Conservation (phyloP, 768 basidiomycete species). For the Russula vinacea region DNA sequence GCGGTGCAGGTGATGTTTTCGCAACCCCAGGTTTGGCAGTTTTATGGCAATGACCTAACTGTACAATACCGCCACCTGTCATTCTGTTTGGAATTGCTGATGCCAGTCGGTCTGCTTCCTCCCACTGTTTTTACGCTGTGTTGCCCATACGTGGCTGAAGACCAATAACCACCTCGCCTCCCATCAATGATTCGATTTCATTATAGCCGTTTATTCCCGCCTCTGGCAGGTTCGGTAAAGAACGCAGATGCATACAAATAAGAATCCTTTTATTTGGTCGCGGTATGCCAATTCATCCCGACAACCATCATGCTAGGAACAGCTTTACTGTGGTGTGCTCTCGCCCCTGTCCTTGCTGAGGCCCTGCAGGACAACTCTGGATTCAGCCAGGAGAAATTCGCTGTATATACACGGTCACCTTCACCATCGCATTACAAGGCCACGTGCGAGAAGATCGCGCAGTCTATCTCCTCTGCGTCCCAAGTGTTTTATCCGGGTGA, state of each 20-base stretch:
- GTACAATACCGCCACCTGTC: not conserved
- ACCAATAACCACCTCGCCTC: not conserved
- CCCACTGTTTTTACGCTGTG: no score
- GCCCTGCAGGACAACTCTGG: not conserved
- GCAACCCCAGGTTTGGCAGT: not conserved
- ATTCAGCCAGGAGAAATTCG: not conserved
- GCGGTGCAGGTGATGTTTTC: no score
- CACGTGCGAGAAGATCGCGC: not conserved
- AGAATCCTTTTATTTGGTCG: no score
- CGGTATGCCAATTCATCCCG: no score
- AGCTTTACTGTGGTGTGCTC: not conserved
- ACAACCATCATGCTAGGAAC: not conserved
- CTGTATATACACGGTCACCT: not conserved
- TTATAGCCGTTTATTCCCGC: no score
- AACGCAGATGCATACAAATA: no score
- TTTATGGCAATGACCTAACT: not conserved
- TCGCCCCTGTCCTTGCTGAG: not conserved
- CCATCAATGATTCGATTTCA: no score
- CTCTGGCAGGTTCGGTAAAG: no score
- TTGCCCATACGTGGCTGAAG: not conserved
- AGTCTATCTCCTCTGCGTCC: conserved; percentile 5
- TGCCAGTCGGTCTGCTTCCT: not conserved
- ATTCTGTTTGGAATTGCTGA: not conserved
- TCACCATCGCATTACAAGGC: not conserved
- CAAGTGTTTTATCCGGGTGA: conserved; percentile 15